Base-by-base conservation (phyloP, 192 early-diverging fungal species). In the Backusella macrospora region DNA sequence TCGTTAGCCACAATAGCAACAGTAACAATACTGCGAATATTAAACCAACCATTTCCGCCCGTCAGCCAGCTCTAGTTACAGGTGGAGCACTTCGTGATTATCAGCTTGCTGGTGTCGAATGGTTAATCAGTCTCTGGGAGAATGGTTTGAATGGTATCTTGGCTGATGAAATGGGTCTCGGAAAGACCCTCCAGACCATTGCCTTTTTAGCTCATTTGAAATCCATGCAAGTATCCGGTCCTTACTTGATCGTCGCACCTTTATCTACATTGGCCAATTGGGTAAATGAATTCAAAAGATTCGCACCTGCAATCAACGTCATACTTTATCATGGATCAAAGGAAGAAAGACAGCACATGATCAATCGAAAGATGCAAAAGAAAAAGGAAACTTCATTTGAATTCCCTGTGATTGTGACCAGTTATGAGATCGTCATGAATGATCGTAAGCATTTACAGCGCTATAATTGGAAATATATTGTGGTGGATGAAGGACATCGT, bases 401-500 rank as follows among this genome's bases (percentile, higher is more conserved):
- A 2, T 96, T 95, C 78, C 97, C 96, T 0, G 82, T 96, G n/a
- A 85, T 97, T 6, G 83, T 96, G 26, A 97, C 96, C 8, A 95
- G 91, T 34, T 99, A 96, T 78, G 96, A 97, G 77, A 92, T 97
- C 72, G 77, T 89, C 34, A 95, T 96, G 87, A 86, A 89, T 26
- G 96, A 98, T 81, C 79, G 90, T 9, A 90, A 91, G 55, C 52
- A 62, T n/a, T 52, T 80, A 10, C 79, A 91, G 70, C 77, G 79
- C 62, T 83, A 85, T 59, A 81, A 78, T 6, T 99, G 96, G 94
- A 95, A 96, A 72, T 97, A 92, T 75, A 92, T 98, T 44, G 90
- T 99, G 21, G 90, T 98, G 5, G 98, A 99, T 73, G 96, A 99
- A 84, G 98, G 95, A 3, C 98, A 99, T 76, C 91, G 96, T 16